Evolutionary conservation across 176 grass and related monocot genomes (phyloP), one percentile per base, ranked within the genome.

Genomic region (Bonia amplexicaulis): DNA sequence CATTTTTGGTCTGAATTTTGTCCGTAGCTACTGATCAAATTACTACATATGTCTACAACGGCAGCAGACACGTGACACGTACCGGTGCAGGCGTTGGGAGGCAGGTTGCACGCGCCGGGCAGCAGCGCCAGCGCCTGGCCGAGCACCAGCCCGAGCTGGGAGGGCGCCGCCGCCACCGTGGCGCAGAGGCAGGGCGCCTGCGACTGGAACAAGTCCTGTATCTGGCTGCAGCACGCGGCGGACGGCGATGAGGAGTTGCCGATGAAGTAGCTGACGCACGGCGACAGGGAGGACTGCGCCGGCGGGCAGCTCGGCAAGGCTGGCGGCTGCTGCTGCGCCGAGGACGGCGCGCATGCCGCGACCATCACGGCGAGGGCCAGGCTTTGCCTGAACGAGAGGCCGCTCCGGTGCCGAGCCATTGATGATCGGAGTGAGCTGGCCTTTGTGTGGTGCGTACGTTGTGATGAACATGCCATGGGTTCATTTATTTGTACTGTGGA

Each of bases 211-310:
- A 94, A 67, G 73, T 62, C 37, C 40, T 44, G 44, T 4, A 94
- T 82, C 77, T 87, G 84, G 25, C 37, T 25, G 84, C 95, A 97
- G 85, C 95, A 97, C 41, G 53, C 90, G 42, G 80, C 68, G 12
- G 92, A 83, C n/a, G 95, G 95, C 20, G 92, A 35, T 44, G 92
- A 89, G 0, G 87, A 78, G 88, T 94, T 94, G 83, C 92, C 86
- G 6, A 69, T 84, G 74, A 97, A 64, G 84, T 84, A 94, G 83
- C 46, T 85, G 11, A 91, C 20, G 88, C 95, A 97, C 22, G 93
- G 76, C 12, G 83, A 66, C 73, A 95, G 79, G 14, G 88, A 88
- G 25, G 80, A 55, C 51, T 69, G 75, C 39, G 76, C 57, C 10
- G 88, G 90, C 80, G 74, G 80, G 82, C 90, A 95, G 83, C 87